Conservation (phyloP, 2,329 filamentous ascomycete genomes). For the Tothia fuscella region DNA sequence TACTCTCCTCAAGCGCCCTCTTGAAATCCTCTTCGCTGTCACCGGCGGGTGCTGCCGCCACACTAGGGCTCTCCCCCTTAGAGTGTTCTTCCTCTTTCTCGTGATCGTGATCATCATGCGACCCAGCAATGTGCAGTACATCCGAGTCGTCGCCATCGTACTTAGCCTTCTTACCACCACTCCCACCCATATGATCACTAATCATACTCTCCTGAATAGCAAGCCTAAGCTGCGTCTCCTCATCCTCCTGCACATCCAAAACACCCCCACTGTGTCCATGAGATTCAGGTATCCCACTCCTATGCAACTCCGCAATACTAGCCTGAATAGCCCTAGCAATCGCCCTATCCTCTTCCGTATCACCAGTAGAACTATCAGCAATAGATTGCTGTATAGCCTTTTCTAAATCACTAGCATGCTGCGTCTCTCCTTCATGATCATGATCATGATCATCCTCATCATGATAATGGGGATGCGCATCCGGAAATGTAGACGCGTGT, state of each 20-base stretch:
- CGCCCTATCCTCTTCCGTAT: constrained; percentile 55
- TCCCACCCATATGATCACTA: too few species aligned
- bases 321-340: constrained; percentile 65
- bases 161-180: constrained; percentile 12
- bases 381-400: constrained; percentile 54
- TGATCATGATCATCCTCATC: neutral
- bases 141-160: constrained; percentile 12
- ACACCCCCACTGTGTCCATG: constrained; percentile 11
- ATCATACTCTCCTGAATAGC: constrained; percentile 36
- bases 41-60: constrained; percentile 3
- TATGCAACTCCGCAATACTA: constrained; percentile 49
- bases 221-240: constrained; percentile 35
- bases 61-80: constrained; percentile 4
- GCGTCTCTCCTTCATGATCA: neutral
- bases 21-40: constrained; percentile 26
- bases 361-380: constrained; percentile 30
- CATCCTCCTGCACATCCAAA: constrained; percentile 25
- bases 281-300: constrained; percentile 13
- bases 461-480: neutral
- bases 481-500: neutral
- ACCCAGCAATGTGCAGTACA: constrained; percentile 10
- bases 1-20: constrained; percentile 24
- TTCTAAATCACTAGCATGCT: constrained; percentile 46
- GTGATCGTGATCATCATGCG: constrained; percentile 3
- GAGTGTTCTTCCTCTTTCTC: constrained; percentile 17